Evolutionary conservation across 805 yeast species (phyloP).

Genomic region (Candida succiphila): DNA sequence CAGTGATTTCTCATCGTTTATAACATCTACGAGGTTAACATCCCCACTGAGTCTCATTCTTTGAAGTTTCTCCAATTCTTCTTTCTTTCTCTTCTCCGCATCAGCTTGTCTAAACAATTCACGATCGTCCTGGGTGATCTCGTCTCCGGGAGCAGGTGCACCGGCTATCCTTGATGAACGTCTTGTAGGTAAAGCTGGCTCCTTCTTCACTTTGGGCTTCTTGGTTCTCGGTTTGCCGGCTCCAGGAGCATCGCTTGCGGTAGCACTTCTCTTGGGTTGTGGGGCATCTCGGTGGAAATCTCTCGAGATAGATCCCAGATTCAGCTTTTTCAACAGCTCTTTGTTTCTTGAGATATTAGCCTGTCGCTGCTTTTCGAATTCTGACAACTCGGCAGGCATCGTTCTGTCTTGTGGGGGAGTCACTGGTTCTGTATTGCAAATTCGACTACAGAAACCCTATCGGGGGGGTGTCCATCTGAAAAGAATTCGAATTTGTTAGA

Average conservation of each 20-base stretch:
- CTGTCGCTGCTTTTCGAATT: conserved; percentile 61
- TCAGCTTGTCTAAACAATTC: conserved; percentile 37
- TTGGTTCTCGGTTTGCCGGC: conserved; percentile 20
- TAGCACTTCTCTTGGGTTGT: conserved; percentile 2
- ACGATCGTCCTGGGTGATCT: conserved; percentile 16
- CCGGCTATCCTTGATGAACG: conserved; percentile 78
- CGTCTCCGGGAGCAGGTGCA: conserved; percentile 32
- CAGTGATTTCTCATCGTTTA: conserved; percentile 12
- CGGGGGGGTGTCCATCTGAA: too few species aligned
- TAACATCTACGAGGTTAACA: conserved; percentile 51
- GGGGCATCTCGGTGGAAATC: conserved; percentile 40
- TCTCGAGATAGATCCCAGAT: conserved; percentile 47
- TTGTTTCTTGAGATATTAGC: conserved; percentile 80
- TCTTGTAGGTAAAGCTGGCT: conserved; percentile 44
- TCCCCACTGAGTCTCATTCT: conserved; percentile 57
- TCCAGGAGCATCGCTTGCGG: conserved; percentile 1
- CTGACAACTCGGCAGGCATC: conserved; percentile 29
- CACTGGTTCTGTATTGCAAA: too few species aligned
- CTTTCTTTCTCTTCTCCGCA: conserved; percentile 24
- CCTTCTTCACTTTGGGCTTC: conserved; percentile 19
- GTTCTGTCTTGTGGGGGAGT: too few species aligned
- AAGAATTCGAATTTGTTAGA: too few species aligned
- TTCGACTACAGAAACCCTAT: too few species aligned
- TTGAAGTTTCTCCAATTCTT: conserved; percentile 34
- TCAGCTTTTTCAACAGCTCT: conserved; percentile 60